These are phyloP conservation scores for Cryptococcus floricola DNA, from an alignment of 1,284 basidiomycete genomes.

Conservation along the genomic window DNA sequence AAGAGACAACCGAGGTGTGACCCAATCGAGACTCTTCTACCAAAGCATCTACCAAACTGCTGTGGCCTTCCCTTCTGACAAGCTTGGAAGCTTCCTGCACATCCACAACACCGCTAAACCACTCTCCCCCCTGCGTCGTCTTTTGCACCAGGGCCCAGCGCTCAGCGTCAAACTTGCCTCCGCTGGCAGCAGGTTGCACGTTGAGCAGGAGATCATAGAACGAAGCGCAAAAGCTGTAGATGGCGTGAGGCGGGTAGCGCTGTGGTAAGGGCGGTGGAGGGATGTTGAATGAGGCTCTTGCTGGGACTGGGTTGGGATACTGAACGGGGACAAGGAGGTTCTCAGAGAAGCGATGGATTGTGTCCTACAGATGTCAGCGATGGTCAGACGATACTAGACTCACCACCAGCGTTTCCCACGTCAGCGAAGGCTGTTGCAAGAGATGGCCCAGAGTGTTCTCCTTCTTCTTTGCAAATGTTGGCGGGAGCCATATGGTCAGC, in stretches of 20 bases:
- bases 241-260: conserved; percentile 33
- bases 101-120: conserved; percentile 40
- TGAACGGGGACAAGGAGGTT: conserved; percentile 38
- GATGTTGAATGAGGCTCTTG: conserved; percentile 33
- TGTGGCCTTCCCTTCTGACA: neutral
- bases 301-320: conserved; percentile 45
- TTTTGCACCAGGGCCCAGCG: conserved; percentile 44
- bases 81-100: conserved; percentile 23
- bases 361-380: conserved; percentile 23
- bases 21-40: conserved; percentile 34
- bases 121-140: conserved; percentile 32
- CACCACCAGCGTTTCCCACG: conserved; percentile 39
- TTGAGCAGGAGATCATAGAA: conserved; percentile 33
- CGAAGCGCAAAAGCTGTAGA: conserved; percentile 41
- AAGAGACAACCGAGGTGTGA: conserved; percentile 11
- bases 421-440: conserved; percentile 30
- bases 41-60: conserved; percentile 10
- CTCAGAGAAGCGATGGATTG: conserved; percentile 37
- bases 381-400: conserved; percentile 5
- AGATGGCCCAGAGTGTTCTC: conserved; percentile 43
- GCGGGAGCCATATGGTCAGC: conserved; percentile 35
- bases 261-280: conserved; percentile 30
- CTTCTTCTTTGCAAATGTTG: conserved; percentile 32
- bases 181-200: conserved; percentile 19
- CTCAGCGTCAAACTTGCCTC: conserved; percentile 17